These are phyloP conservation scores for Pythium coloratum DNA, from an alignment of 352 stramenopile species.

Conservation along the genomic window DNA sequence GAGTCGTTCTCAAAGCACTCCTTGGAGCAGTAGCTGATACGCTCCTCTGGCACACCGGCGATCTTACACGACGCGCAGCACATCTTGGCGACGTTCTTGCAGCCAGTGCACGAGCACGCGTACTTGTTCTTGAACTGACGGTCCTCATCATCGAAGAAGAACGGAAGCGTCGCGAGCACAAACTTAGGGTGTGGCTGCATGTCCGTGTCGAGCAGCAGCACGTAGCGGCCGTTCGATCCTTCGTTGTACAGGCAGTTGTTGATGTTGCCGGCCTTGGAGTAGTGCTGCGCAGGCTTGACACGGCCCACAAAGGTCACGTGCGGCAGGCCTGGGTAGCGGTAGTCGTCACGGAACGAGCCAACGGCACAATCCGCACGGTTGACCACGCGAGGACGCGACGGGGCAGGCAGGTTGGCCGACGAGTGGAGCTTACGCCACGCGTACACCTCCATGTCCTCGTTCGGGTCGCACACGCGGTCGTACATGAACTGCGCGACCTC, in stretches of 20 bases:
- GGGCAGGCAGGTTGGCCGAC: constrained; percentile 75
- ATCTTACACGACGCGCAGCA: constrained; percentile 50
- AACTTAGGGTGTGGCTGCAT: constrained; percentile 86
- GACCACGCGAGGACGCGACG: constrained; percentile 62
- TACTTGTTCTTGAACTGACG: constrained; percentile 65
- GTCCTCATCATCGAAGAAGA: constrained; percentile 83
- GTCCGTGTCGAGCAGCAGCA: constrained; percentile 84
- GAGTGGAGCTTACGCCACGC: constrained; percentile 84
- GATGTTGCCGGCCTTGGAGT: constrained; percentile 89
- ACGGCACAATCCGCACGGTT: constrained; percentile 68
- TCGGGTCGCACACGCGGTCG: constrained; percentile 79
- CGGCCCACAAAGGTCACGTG: constrained; percentile 78
- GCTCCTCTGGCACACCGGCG: constrained; percentile 41
- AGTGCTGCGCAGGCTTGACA: constrained; percentile 78
- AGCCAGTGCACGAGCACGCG: constrained; percentile 41
- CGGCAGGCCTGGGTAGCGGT: constrained; percentile 73
- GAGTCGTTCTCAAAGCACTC: constrained; percentile 52
- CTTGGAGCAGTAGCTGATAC: constrained; percentile 53
- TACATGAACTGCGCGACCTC: constrained; percentile 87
- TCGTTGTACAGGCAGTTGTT: constrained; percentile 89
- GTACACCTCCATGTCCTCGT: constrained; percentile 85
- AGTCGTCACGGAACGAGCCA: constrained; percentile 84
- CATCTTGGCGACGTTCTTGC: constrained; percentile 45
- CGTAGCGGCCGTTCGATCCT: constrained; percentile 73
- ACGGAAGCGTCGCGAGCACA: constrained; percentile 67